phyloP scores from a whole-genome alignment of 2,329 filamentous ascomycete genomes.

The Neopestalotiopsis sp. region DNA sequence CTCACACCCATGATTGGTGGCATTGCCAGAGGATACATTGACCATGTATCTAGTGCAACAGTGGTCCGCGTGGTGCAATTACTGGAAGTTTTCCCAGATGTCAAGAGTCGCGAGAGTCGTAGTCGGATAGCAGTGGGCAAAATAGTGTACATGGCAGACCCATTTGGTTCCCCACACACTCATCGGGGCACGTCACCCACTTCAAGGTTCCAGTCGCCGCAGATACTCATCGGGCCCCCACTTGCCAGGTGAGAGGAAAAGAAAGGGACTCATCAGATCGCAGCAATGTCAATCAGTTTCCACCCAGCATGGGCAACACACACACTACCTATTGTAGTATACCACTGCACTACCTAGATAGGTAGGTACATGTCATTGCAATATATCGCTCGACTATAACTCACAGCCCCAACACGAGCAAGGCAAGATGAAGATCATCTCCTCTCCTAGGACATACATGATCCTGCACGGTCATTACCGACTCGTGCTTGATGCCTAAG shows the following conservation, averaged over 20 bases:
- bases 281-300: background rate
- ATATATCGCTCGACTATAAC: background rate
- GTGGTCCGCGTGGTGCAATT: background rate
- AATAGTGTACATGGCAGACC: background rate
- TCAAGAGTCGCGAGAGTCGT: background rate
- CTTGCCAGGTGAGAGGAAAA: background rate
- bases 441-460: background rate
- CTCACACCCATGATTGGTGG: no score
- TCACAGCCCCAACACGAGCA: background rate
- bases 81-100: background rate
- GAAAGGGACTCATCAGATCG: background rate
- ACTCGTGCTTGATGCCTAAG: conserved; percentile 2
- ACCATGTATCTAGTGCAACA: no score
- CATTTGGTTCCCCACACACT: background rate
- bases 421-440: background rate
- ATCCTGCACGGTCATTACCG: background rate
- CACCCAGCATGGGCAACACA: background rate
- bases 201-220: background rate
- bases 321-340: background rate
- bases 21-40: no score
- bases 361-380: background rate
- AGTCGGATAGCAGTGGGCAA: background rate
- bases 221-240: background rate
- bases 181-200: background rate
- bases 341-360: background rate